Conservation (phyloP, 2,329 filamentous ascomycete genomes). For the Phyllosticta citriasiana region DNA sequence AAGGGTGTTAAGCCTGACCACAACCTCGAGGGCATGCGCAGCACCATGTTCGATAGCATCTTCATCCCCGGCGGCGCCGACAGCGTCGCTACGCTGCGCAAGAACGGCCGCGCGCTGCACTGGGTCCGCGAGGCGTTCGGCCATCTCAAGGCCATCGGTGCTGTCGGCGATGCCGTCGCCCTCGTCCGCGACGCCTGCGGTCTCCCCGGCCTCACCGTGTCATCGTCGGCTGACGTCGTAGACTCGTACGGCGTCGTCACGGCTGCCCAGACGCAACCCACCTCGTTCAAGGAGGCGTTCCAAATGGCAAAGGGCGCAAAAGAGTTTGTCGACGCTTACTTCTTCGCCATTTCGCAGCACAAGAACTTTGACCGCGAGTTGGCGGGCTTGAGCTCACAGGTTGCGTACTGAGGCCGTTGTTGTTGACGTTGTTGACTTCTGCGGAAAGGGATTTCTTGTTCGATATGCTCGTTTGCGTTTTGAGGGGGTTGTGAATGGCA, state of each 20-base stretch:
- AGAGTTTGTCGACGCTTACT: conserved; percentile 62
- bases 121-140: conserved; percentile 75
- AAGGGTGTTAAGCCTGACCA: conserved; percentile 59
- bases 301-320: conserved; percentile 56
- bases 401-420: conserved; percentile 54
- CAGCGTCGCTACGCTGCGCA: conserved; percentile 51
- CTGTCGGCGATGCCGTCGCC: conserved; percentile 60
- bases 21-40: conserved; percentile 69
- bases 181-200: conserved; percentile 45
- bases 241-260: conserved; percentile 75
- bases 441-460: neutral
- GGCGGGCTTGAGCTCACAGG: conserved; percentile 54
- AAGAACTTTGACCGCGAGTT: conserved; percentile 65
- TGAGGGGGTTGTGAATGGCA: neutral
- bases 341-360: conserved; percentile 60
- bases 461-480: neutral
- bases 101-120: conserved; percentile 63
- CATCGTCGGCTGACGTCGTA: conserved; percentile 40
- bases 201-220: conserved; percentile 40
- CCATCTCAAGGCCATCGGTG: conserved; percentile 70
- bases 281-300: conserved; percentile 51
- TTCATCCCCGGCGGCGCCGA: conserved; percentile 65
- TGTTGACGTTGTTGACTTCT: neutral
- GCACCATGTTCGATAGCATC: conserved; percentile 70
- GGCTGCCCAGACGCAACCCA: conserved; percentile 41